A percentile compares a stretch with the other conserved stretches of the same genome.
phyloP scores from a whole-genome alignment of 2,329 filamentous ascomycete species.

The Ophiostoma triangulosporum region DNA sequence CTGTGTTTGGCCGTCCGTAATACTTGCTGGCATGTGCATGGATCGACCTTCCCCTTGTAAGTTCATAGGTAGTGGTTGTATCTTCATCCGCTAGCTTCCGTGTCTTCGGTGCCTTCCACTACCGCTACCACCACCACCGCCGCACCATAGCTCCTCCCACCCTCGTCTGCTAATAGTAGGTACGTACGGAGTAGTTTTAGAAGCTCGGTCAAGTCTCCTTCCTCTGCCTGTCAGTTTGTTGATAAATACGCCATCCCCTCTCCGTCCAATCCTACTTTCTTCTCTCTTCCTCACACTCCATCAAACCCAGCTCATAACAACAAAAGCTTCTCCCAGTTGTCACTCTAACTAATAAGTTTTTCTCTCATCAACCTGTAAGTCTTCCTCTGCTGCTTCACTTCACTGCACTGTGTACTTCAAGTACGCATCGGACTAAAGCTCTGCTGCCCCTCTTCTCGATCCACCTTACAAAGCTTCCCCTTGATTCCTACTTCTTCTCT shows the following conservation, averaged over 20 bases:
- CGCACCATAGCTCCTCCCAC: neutral
- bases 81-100: slow-evolving; percentile 3
- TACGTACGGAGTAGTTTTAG: neutral
- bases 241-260: slow-evolving; percentile 8
- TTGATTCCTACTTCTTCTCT: neutral
- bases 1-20: neutral
- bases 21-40: neutral
- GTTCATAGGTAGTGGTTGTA: neutral
- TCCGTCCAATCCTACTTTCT: slow-evolving; percentile 1
- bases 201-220: neutral
- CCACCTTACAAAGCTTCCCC: neutral
- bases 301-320: neutral
- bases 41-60: slow-evolving; percentile 1
- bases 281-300: neutral
- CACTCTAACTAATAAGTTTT: neutral
- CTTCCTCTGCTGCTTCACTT: neutral
- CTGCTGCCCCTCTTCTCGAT: neutral
- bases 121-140: neutral
- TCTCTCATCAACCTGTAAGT: neutral
- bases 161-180: neutral
- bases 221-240: neutral
- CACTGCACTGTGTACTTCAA: too few species aligned
- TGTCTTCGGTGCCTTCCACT: slow-evolving; percentile 3
- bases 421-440: neutral
- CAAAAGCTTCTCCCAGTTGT: neutral